Percentiles rank a stretch among this genome's conserved stretches.
Evolutionary conservation across 768 basidiomycete genomes (phyloP).

Genomic region (Lyophyllum shimeji): DNA sequence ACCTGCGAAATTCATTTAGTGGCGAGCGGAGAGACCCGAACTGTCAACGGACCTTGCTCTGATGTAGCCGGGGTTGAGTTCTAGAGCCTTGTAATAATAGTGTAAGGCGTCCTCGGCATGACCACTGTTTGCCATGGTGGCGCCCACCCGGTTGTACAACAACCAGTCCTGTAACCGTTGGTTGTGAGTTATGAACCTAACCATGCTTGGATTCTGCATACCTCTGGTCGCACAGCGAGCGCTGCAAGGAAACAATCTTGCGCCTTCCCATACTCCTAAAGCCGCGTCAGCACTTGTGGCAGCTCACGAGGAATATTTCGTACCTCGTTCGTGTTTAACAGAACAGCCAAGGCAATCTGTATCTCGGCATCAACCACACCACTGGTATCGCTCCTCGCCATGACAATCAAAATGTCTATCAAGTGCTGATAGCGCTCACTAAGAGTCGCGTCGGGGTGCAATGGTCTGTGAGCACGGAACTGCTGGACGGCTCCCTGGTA

Average conservation of each 20-base stretch:
- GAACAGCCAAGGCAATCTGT: conserved; percentile 90
- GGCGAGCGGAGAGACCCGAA: no score
- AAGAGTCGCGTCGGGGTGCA: conserved; percentile 27
- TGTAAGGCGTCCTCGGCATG: conserved; percentile 76
- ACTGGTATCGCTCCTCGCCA: conserved; percentile 63
- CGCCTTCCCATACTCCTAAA: conserved; percentile 86
- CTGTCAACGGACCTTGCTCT: conserved; percentile 64
- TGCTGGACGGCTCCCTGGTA: conserved; percentile 48
- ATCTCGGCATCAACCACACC: conserved; percentile 87
- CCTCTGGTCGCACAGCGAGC: conserved; percentile 83
- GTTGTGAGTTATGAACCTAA: conserved; percentile 5
- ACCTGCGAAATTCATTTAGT: conserved; percentile 54
- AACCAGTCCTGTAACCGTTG: conserved; percentile 71
- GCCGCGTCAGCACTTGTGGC: conserved; percentile 6
- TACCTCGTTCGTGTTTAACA: conserved; percentile 92
- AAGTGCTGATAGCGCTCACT: conserved; percentile 49
- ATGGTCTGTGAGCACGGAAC: conserved; percentile 33
- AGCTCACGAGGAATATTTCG: conserved; percentile 9
- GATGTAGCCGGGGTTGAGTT: conserved; percentile 87
- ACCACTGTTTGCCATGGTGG: conserved; percentile 91
- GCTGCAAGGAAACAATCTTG: conserved; percentile 94
- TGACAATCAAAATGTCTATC: conserved; percentile 75
- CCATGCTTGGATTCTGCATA: conserved; percentile 31
- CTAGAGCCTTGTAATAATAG: conserved; percentile 84
- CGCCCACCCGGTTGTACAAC: conserved; percentile 91